phyloP scores from a whole-genome alignment of 1,139 yeast species.

The Kluyveromyces sp. region DNA sequence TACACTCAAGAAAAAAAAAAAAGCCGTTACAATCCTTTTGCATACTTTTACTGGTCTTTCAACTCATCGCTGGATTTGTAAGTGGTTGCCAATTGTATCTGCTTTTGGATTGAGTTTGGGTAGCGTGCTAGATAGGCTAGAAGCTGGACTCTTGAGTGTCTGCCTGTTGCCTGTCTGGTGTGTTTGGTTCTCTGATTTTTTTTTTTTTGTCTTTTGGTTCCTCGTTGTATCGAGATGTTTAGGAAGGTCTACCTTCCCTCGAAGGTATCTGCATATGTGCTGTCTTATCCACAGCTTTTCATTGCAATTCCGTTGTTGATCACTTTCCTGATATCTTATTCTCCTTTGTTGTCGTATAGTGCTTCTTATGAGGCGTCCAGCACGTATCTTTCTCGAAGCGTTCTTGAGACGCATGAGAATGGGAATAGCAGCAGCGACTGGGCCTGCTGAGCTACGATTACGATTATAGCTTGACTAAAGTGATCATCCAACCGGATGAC shows the following conservation, averaged over 20 bases:
- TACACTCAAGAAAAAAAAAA: no score
- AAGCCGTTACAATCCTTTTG: no score
- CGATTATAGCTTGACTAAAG: constrained; percentile 6
- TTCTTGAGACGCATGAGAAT: constrained; percentile 1
- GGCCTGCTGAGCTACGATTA: background rate
- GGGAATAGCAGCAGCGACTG: background rate
- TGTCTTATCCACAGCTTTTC: constrained; percentile 6
- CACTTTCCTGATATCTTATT: constrained; percentile 6
- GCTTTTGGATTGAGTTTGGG: no score
- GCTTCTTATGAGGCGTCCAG: background rate
- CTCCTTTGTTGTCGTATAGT: constrained; percentile 5
- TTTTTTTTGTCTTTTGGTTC: no score
- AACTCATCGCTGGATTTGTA: no score
- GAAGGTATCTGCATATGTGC: constrained; percentile 6
- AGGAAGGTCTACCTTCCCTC: constrained; percentile 2
- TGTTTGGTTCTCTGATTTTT: no score
- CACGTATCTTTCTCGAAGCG: constrained; percentile 6
- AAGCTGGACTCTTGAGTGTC: no score
- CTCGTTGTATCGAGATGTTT: background rate
- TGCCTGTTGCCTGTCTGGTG: no score
- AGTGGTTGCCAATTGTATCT: no score
- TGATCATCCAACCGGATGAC: constrained; percentile 11
- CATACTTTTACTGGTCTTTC: no score
- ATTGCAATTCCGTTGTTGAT: constrained; percentile 8
- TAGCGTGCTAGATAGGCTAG: no score